phyloP scores from a whole-genome alignment of 768 basidiomycete genomes.

The Mycena olivaceomarginata region DNA sequence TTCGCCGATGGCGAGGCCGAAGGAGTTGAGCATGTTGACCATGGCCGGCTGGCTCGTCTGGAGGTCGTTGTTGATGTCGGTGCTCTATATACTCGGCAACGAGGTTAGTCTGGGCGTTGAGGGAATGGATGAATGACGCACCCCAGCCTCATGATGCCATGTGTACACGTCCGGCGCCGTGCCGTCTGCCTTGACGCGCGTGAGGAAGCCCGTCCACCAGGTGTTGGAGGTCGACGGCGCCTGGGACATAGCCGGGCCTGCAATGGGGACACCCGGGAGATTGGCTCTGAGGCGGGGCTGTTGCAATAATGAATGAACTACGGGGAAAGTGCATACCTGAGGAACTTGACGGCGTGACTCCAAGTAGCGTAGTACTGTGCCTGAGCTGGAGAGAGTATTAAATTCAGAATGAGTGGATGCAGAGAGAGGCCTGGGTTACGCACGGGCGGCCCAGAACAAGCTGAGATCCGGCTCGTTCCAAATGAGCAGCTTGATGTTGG shows the following conservation, averaged over 20 bases:
- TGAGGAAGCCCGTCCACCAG: slow-evolving; percentile 49
- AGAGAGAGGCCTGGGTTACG: neutral
- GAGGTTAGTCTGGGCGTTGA: no score
- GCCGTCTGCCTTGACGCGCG: slow-evolving; percentile 33
- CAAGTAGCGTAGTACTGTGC: slow-evolving; percentile 44
- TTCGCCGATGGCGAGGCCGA: slow-evolving; percentile 35
- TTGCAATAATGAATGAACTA: neutral
- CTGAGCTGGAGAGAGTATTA: slow-evolving; percentile 11
- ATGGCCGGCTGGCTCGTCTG: slow-evolving; percentile 44
- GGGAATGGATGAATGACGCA: slow-evolving; percentile 9
- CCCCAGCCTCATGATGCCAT: slow-evolving; percentile 47
- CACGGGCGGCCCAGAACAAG: slow-evolving; percentile 44
- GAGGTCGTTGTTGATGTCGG: slow-evolving; percentile 45
- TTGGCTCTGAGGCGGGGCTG: slow-evolving; percentile 25
- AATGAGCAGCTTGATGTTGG: slow-evolving; percentile 45
- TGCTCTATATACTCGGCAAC: slow-evolving; percentile 39
- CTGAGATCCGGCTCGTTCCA: slow-evolving; percentile 48
- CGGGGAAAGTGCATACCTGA: slow-evolving; percentile 22
- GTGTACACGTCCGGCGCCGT: slow-evolving; percentile 47
- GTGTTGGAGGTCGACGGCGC: slow-evolving; percentile 37
- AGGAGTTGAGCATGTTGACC: slow-evolving; percentile 43
- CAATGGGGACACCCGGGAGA: slow-evolving; percentile 43
- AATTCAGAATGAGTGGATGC: neutral
- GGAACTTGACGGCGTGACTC: slow-evolving; percentile 41
- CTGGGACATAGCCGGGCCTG: slow-evolving; percentile 39